Evolutionary conservation across 192 early-diverging fungal genomes (phyloP).

Genomic region (Coemansia sp.): DNA sequence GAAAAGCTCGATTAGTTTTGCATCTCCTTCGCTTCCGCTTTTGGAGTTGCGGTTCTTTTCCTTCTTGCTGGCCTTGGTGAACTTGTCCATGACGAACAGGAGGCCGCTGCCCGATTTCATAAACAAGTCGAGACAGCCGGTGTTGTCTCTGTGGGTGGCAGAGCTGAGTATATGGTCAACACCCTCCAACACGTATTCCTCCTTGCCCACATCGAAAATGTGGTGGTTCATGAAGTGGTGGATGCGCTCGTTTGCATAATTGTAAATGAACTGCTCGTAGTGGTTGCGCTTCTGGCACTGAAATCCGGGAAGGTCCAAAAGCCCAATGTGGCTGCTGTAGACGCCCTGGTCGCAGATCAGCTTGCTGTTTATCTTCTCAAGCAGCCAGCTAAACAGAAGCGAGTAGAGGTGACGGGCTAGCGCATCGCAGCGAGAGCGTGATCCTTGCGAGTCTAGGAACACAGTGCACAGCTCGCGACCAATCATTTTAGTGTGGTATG

Average conservation of each 20-base stretch:
- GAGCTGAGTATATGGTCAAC: conserved; percentile 57
- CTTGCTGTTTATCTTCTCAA: conserved; percentile 80
- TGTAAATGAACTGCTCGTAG: conserved; percentile 71
- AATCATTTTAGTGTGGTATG: conserved; percentile 83
- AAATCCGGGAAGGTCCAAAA: conserved; percentile 87
- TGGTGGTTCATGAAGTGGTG: conserved; percentile 73
- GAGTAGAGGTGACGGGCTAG: conserved; percentile 76
- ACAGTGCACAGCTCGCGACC: conserved; percentile 80
- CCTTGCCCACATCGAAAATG: conserved; percentile 68
- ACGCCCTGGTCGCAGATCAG: conserved; percentile 64
- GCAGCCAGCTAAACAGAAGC: conserved; percentile 80
- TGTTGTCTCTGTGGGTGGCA: conserved; percentile 65
- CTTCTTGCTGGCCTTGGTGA: conserved; percentile 53
- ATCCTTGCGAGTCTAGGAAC: conserved; percentile 75
- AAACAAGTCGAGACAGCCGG: conserved; percentile 73
- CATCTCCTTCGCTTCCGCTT: conserved; percentile 40
- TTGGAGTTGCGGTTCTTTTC: conserved; percentile 39
- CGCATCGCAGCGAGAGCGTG: conserved; percentile 70
- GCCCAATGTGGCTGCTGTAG: conserved; percentile 77
- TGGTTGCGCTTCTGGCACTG: conserved; percentile 58
- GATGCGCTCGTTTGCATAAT: conserved; percentile 88
- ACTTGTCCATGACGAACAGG: conserved; percentile 73
- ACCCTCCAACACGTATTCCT: conserved; percentile 66
- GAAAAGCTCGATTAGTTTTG: conserved; percentile 40
- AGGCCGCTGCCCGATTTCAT: conserved; percentile 72